Evolutionary conservation across 208 protist species (phyloP).

Genomic region (Leishmania mexicana): DNA sequence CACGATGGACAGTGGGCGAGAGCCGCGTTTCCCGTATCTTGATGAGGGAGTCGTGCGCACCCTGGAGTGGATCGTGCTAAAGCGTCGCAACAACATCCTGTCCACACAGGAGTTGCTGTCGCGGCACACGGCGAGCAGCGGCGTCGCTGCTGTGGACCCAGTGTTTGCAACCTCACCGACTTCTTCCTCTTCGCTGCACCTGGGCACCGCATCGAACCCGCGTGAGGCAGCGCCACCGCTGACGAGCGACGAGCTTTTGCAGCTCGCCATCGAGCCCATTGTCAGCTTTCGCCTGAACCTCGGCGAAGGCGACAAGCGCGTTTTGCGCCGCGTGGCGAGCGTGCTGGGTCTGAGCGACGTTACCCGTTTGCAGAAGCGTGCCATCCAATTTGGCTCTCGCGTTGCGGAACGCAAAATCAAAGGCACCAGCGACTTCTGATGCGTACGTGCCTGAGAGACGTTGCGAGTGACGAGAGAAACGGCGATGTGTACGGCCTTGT

Average conservation of each 20-base stretch:
- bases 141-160: not conserved
- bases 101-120: not conserved
- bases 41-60: constrained; percentile 91
- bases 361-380: constrained; percentile 93
- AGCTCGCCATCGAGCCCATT: constrained; percentile 53
- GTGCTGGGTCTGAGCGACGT: constrained; percentile 83
- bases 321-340: constrained; percentile 80
- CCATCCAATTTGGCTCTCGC: constrained; percentile 97
- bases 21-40: constrained; percentile 94
- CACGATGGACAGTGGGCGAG: constrained; percentile 90
- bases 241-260: constrained; percentile 42
- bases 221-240: not conserved
- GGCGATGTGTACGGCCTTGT: not conserved
- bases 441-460: not conserved
- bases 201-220: not conserved
- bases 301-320: constrained; percentile 93
- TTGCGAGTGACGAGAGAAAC: not conserved
- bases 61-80: constrained; percentile 67
- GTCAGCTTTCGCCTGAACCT: constrained; percentile 64
- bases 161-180: not conserved
- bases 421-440: constrained; percentile 34
- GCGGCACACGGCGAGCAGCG: not conserved
- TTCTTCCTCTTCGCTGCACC: not conserved
- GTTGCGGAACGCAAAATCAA: constrained; percentile 84
- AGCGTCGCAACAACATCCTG: constrained; percentile 42